Evolutionary conservation across 352 stramenopile species (phyloP).

Genomic region (Pythium sp.): DNA sequence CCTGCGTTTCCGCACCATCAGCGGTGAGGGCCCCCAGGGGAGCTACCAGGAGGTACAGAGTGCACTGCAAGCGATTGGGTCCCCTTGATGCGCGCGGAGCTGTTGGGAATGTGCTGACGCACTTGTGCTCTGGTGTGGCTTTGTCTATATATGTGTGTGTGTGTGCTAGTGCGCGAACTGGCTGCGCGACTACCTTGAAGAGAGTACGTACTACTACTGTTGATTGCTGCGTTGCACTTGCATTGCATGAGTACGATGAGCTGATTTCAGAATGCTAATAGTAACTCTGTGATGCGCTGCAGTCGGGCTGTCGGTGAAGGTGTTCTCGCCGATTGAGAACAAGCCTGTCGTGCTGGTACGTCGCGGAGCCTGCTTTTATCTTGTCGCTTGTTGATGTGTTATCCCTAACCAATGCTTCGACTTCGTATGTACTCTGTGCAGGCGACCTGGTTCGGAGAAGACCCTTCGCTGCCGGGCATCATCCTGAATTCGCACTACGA

Average conservation of each 20-base stretch:
- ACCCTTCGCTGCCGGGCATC: constrained; percentile 79
- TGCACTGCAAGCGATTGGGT: too few species aligned
- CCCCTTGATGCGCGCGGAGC: neutral
- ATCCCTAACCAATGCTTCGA: neutral
- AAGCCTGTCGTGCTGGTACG: constrained; percentile 90
- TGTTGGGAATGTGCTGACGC: neutral
- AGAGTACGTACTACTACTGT: constrained; percentile 26
- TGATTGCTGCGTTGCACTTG: neutral
- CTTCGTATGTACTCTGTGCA: constrained; percentile 3
- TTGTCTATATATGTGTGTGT: too few species aligned
- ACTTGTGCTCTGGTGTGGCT: neutral
- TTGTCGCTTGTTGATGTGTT: too few species aligned
- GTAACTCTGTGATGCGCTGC: neutral
- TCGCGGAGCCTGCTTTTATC: neutral
- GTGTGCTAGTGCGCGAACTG: constrained; percentile 43
- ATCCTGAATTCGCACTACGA: constrained; percentile 96
- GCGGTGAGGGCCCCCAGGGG: constrained; percentile 60
- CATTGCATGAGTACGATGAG: neutral
- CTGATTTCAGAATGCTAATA: neutral
- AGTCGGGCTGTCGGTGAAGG: constrained; percentile 48
- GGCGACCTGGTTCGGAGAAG: constrained; percentile 73
- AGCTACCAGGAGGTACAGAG: constrained; percentile 51
- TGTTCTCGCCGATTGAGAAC: constrained; percentile 53
- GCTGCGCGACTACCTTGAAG: constrained; percentile 51
- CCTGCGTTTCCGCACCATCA: constrained; percentile 75